A percentile compares a stretch with the other conserved stretches of the same genome.
Conservation (phyloP, 2,329 filamentous ascomycete genomes). For the Penicillium nordicum region DNA sequence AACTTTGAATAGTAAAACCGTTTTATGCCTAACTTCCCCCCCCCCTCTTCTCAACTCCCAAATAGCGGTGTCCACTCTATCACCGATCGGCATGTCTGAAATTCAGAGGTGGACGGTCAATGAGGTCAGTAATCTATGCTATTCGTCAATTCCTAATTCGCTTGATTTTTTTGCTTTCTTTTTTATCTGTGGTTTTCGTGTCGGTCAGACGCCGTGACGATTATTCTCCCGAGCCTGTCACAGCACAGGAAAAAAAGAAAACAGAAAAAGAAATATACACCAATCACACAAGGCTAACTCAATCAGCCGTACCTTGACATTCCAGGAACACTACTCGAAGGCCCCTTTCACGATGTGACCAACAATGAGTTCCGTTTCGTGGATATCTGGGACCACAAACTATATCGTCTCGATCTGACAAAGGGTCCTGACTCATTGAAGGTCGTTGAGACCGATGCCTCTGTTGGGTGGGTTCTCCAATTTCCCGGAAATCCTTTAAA, state of each 20-base stretch:
- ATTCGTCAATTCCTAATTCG: constrained; percentile 5
- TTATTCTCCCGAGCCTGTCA: constrained; percentile 1
- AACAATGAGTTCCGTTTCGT: constrained; percentile 44
- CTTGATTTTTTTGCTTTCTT: constrained; percentile 6
- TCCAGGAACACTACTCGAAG: constrained; percentile 40
- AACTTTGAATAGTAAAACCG: neutral
- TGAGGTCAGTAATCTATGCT: constrained; percentile 33
- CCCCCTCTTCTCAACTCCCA: constrained; percentile 6
- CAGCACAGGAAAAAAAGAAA: neutral
- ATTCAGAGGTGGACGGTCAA: constrained; percentile 48
- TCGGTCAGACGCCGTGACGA: constrained; percentile 15
- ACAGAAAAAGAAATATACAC: constrained; percentile 1
- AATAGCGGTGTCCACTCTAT: constrained; percentile 18
- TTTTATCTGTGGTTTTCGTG: constrained; percentile 3
- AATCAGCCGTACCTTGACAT: constrained; percentile 40
- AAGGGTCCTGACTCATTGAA: constrained; percentile 59
- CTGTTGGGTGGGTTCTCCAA: constrained; percentile 47
- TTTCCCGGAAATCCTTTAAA: neutral
- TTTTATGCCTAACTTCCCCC: constrained; percentile 4
- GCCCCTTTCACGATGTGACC: constrained; percentile 39
- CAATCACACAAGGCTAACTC: constrained; percentile 14
- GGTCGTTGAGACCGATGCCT: constrained; percentile 56
- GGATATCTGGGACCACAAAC: constrained; percentile 73
- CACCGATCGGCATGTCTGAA: constrained; percentile 30
- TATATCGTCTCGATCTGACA: constrained; percentile 67